Base-by-base conservation (phyloP, 148 eudicot genomes). In the Rhododendron ovatum region DNA sequence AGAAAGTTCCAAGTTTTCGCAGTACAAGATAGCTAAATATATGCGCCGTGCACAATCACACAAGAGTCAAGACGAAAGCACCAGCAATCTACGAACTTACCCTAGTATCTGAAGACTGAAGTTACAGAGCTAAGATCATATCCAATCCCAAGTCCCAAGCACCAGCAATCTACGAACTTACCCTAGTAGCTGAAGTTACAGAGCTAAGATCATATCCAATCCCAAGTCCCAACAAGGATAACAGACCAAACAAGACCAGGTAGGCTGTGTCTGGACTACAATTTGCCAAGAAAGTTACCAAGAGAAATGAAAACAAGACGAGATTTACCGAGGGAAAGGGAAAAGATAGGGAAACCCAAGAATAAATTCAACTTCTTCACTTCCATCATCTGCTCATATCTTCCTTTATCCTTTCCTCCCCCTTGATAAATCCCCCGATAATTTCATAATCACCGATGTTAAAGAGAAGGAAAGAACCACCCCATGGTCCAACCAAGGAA, bases 401-500 rank as follows among this genome's bases (percentile, higher is more conserved):
- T 69, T 65, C 37, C 12, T 30, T 12, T 69, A 26, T 69, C 75
- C 75, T 69, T 69, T 69, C 75, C 37, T 28, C 37, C 18, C 75
- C 6, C 75, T 69, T 12, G 37, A 26, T 69, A 12, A 28, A 69
- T 28, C 37, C 35, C 17, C 30, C 7, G 37, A 13, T 1, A 69
- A 28, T 69, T 28, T 30, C 75, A 3, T 69, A 28, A 69, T 69
- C 18, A 11, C 37, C 7, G 30, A 11, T 13, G 11, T 79, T 51
- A 85, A 12, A 80, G 24, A 79, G 63, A 57, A 85, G 88, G 78
- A 76, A 89, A 89, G 69, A 89, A 81, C 88, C 90, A 88, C 39
- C 92, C 92, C 35, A 87, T 26, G 78, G 89, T 87, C 92, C 89
- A 90, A 63, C 92, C 91, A 59, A 90, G 89, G 11, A 90, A 83